Evolutionary conservation across 176 grass and related monocot species (phyloP).

Genomic region (Rhynchospora tenuis): DNA sequence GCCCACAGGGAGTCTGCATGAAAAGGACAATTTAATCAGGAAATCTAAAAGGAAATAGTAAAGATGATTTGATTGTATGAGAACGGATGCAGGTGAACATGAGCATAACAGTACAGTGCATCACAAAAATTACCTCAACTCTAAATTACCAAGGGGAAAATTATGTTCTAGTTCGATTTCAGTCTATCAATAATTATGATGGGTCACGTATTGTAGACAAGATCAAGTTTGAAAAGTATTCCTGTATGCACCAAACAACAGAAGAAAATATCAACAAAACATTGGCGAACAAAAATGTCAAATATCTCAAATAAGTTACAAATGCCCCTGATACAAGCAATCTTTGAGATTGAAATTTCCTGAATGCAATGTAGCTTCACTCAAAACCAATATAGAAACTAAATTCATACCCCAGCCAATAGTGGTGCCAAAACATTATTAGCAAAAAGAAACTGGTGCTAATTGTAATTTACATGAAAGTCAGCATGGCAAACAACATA

Average conservation of each 20-base stretch:
- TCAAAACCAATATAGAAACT: too few relatives aligned
- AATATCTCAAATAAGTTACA: neutral
- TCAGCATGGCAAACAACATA: neutral
- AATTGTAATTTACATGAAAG: neutral
- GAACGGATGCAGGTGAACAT: neutral
- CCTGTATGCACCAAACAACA: too few relatives aligned
- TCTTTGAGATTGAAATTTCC: too few relatives aligned
- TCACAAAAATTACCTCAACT: too few relatives aligned
- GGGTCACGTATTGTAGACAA: too few relatives aligned
- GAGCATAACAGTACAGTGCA: too few relatives aligned
- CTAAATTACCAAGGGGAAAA: too few relatives aligned
- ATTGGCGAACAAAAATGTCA: neutral
- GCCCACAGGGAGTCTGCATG: constrained; percentile 74
- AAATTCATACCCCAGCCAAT: neutral
- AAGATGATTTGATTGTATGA: neutral
- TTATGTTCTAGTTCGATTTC: too few relatives aligned
- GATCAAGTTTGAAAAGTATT: too few relatives aligned
- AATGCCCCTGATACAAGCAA: too few relatives aligned
- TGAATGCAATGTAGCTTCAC: too few relatives aligned
- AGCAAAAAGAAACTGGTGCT: neutral
- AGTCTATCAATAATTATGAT: too few relatives aligned
- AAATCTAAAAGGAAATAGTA: constrained; percentile 2
- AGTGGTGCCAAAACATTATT: neutral
- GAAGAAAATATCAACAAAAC: neutral
- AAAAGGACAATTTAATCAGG: neutral